phyloP scores from a whole-genome alignment of 306 rosid genomes.

The Canavalia ensiformis region DNA sequence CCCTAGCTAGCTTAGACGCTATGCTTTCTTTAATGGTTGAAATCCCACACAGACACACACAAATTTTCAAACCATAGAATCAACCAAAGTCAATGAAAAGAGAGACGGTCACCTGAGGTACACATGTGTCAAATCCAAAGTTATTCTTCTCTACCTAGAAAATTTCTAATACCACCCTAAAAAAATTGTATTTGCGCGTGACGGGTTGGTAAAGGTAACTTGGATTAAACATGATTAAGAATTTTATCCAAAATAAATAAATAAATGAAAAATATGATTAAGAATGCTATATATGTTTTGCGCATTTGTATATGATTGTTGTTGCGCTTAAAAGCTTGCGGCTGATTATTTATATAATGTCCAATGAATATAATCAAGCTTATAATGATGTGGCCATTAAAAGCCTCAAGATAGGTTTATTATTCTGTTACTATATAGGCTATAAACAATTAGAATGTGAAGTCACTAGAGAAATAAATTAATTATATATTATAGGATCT shows the following conservation, averaged over 20 bases:
- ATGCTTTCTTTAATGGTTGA: slow-evolving; percentile 54
- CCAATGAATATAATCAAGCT: slow-evolving; percentile 2
- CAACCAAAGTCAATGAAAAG: slow-evolving; percentile 71
- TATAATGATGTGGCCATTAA: slow-evolving; percentile 37
- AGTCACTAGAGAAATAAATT: slow-evolving; percentile 43
- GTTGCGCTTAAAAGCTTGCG: slow-evolving; percentile 23
- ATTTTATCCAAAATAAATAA: too few relatives aligned
- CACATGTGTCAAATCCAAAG: slow-evolving; percentile 40
- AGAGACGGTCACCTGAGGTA: slow-evolving; percentile 57
- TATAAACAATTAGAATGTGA: slow-evolving; percentile 29
- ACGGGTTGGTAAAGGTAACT: slow-evolving; percentile 32
- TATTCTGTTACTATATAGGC: slow-evolving; percentile 19
- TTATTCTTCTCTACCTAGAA: neutral
- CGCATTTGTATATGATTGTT: neutral
- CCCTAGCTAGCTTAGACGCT: slow-evolving; percentile 34
- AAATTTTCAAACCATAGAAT: slow-evolving; percentile 53
- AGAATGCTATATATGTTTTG: neutral
- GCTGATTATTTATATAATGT: neutral
- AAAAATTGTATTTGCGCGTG: slow-evolving; percentile 32
- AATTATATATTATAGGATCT: slow-evolving; percentile 37
- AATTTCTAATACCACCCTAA: neutral
- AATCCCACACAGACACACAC: slow-evolving; percentile 45
- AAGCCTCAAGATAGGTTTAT: neutral
- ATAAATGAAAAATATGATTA: neutral
- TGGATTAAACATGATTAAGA: slow-evolving; percentile 41